Conservation (phyloP, 2,329 filamentous ascomycete genomes). For the Nothomitra cinnamomea region DNA sequence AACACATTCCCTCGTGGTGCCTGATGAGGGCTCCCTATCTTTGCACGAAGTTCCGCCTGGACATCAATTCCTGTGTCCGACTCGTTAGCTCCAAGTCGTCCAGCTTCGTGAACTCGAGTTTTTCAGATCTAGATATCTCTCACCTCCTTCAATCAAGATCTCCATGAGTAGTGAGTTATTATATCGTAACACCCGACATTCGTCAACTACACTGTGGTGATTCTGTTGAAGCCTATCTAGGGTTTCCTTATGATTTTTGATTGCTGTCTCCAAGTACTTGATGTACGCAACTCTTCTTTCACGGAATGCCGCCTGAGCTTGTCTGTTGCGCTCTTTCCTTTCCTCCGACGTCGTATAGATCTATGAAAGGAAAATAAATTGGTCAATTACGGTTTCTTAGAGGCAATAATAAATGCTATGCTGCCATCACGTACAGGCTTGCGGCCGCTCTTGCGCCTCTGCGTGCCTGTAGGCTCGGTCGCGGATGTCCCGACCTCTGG, state of each 20-base stretch:
- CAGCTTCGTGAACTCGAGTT: background rate
- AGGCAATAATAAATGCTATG: conserved; percentile 5
- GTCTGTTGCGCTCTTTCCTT: conserved; percentile 90
- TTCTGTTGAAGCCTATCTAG: conserved; percentile 84
- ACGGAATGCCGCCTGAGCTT: conserved; percentile 92
- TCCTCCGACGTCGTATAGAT: conserved; percentile 98
- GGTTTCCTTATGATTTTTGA: conserved; percentile 91
- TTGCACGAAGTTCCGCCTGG: conserved; percentile 83
- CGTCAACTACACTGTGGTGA: conserved; percentile 84
- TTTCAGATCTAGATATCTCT: background rate
- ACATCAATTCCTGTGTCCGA: conserved; percentile 67
- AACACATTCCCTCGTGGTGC: conserved; percentile 6
- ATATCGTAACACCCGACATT: conserved; percentile 95
- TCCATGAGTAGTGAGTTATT: conserved; percentile 95
- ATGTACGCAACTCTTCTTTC: conserved; percentile 97
- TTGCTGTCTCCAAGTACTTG: conserved; percentile 94
- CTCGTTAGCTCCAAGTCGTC: background rate
- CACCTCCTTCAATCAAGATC: conserved; percentile 91
- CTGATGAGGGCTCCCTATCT: conserved; percentile 65
- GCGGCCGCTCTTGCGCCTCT: conserved; percentile 92
- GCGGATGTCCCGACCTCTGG: conserved; percentile 19
- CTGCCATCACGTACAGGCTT: conserved; percentile 61
- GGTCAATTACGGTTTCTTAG: conserved; percentile 6
- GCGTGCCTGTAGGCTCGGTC: conserved; percentile 27
- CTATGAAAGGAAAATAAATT: conserved; percentile 28